These are phyloP conservation scores for Metschnikowia hibisci DNA, from an alignment of 805 yeast species.

Conservation along the genomic window DNA sequence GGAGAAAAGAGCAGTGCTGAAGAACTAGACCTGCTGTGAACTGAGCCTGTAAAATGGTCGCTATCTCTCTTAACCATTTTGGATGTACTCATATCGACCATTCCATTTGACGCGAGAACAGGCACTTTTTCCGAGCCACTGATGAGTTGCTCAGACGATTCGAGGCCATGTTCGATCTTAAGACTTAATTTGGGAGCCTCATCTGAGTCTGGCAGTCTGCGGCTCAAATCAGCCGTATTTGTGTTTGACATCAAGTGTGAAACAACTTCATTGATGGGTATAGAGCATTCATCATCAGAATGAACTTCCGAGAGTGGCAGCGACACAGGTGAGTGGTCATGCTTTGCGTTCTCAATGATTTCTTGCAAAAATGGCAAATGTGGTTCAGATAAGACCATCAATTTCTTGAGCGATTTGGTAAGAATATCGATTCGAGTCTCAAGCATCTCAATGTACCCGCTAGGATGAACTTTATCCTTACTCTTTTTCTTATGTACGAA, in stretches of 20 bases:
- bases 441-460: slow-evolving; percentile 59
- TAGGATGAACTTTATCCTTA: slow-evolving; percentile 54
- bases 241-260: slow-evolving; percentile 35
- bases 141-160: not conserved
- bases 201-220: not conserved
- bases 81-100: not conserved
- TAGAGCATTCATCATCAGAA: slow-evolving; percentile 7
- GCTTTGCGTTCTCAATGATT: slow-evolving; percentile 15
- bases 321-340: slow-evolving; percentile 2
- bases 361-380: slow-evolving; percentile 28
- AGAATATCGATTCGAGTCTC: slow-evolving; percentile 55
- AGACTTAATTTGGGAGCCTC: not conserved
- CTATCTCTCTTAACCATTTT: not conserved
- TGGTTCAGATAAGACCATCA: slow-evolving; percentile 27
- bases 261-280: slow-evolving; percentile 49
- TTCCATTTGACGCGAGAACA: not conserved
- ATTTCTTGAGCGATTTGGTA: slow-evolving; percentile 46
- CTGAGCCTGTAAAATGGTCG: not conserved
- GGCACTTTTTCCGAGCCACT: not conserved
- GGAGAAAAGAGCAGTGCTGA: slow-evolving; percentile 4
- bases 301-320: slow-evolving; percentile 4
- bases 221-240: not conserved
- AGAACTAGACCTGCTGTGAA: slow-evolving; percentile 3
- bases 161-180: not conserved
- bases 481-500: slow-evolving; percentile 53